A percentile compares a stretch with the other conserved stretches of the same genome.
Conservation (phyloP, 306 rosid species). For the Dalbergia oliveri region DNA sequence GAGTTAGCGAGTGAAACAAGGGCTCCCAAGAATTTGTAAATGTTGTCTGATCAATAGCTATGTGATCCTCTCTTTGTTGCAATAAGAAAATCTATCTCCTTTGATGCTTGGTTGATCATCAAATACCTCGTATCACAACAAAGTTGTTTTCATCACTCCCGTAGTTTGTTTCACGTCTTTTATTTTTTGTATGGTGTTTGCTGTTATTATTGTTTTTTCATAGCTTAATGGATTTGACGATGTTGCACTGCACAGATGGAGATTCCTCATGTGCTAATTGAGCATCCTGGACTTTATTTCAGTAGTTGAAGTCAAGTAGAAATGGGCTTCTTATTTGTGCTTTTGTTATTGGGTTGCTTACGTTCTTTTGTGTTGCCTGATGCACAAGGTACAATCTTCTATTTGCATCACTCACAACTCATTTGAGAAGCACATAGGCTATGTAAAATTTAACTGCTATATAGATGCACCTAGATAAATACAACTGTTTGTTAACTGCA, state of each 20-base stretch:
- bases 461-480: not conserved
- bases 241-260: constrained; percentile 65
- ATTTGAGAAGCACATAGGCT: constrained; percentile 21
- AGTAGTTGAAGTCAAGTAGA: constrained; percentile 55
- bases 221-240: constrained; percentile 40
- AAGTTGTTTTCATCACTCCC: not conserved
- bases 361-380: constrained; percentile 70
- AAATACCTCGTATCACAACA: not conserved
- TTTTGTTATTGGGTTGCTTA: constrained; percentile 65
- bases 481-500: not conserved
- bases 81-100: constrained; percentile 13
- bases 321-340: constrained; percentile 64
- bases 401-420: not conserved
- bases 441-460: constrained; percentile 15
- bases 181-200: constrained; percentile 24
- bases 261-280: constrained; percentile 37
- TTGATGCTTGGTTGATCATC: constrained; percentile 6
- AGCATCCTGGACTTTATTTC: constrained; percentile 41
- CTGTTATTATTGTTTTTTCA: constrained; percentile 20
- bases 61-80: constrained; percentile 10
- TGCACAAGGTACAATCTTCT: constrained; percentile 69
- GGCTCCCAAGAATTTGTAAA: not conserved
- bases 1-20: not conserved
- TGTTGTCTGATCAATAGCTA: constrained; percentile 15
- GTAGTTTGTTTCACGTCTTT: constrained; percentile 32